Conservation (phyloP, 495 filamentous ascomycete species). For the Penicillium macrosclerotiorum region DNA sequence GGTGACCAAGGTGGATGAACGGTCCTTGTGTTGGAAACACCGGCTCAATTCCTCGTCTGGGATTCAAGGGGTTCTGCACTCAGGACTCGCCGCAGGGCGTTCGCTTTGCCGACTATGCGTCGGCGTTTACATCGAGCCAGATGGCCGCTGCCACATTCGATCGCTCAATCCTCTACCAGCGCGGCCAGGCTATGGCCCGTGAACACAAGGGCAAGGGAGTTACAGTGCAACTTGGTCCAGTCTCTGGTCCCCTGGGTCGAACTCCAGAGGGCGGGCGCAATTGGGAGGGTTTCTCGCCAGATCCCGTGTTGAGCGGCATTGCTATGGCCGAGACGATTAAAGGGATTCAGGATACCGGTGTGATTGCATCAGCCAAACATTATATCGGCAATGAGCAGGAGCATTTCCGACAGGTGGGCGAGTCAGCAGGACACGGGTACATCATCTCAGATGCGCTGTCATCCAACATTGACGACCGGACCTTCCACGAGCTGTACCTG, state of each 20-base stretch:
- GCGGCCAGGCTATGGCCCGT: constrained; percentile 62
- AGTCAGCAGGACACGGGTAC: constrained; percentile 1
- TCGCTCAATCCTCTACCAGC: constrained; percentile 55
- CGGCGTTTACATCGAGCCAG: constrained; percentile 54
- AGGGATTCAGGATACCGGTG: constrained; percentile 53
- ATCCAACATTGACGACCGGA: constrained; percentile 61
- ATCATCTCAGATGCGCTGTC: constrained; percentile 29
- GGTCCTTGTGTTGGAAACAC: constrained; percentile 74
- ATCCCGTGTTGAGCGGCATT: constrained; percentile 61
- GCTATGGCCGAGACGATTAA: constrained; percentile 50
- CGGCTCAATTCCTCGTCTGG: constrained; percentile 47
- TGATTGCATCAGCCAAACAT: constrained; percentile 60
- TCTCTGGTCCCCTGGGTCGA: constrained; percentile 33
- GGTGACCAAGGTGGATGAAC: constrained; percentile 11
- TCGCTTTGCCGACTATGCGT: constrained; percentile 46
- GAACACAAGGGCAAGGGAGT: constrained; percentile 56
- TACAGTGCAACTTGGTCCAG: constrained; percentile 43
- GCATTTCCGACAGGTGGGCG: constrained; percentile 7
- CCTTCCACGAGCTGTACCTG: constrained; percentile 76
- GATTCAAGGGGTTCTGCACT: constrained; percentile 50
- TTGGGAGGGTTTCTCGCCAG: constrained; percentile 71
- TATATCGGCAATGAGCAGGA: constrained; percentile 60
- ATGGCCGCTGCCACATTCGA: constrained; percentile 68
- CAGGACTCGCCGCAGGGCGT: constrained; percentile 56
- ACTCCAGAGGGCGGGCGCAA: constrained; percentile 47